Evolutionary conservation across 73 alveolate species (phyloP), one percentile per base, ranked within the genome.

Genomic region (Paramecium pentaurelia): DNA sequence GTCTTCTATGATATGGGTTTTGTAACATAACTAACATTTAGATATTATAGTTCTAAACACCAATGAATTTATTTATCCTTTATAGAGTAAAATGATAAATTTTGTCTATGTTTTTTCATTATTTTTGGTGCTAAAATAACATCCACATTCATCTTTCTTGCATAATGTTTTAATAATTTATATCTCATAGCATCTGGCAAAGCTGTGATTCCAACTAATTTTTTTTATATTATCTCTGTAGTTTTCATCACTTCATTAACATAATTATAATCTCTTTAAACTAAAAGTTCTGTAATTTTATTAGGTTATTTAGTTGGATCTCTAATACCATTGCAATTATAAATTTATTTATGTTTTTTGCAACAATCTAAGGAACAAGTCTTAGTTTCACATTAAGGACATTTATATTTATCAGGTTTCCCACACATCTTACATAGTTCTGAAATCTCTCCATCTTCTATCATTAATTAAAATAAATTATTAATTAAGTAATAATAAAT

Each of bases 111-210:
- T 27, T 80, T 80, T 20, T 42, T 44, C 91, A 80, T 80, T 40
- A 80, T 80, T 47, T 80, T 80, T 80, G 91, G 91, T 32, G 91
- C 91, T 36, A 80, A 80, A 20, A 80, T 27, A 25, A 80, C 47
- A 80, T 80, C 91, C 8, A 80, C 58, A 25, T 28, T 27, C 44
- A 32, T 34, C n/a, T 80, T 80, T 80, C 91, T 40, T 2, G 91
- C 91, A 45, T 80, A 80, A 25, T 80, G 75, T 80, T 80, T 80
- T 20, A 80, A 47, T 47, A 80, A 80, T 80, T 80, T 80, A 45
- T 80, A 80, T 80, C 91, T 40, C 91, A 80, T 80, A 0, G 91
- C 91, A 49, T 80, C 91, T 80, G 91, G 91, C 2, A 80, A 47
- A 45, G 91, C 91, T 20, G 91, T 80, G 16, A 80, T 80, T 11